These are phyloP conservation scores for Ophiosphaerella herpotricha DNA, from an alignment of 2,329 filamentous ascomycete genomes.

Conservation along the genomic window DNA sequence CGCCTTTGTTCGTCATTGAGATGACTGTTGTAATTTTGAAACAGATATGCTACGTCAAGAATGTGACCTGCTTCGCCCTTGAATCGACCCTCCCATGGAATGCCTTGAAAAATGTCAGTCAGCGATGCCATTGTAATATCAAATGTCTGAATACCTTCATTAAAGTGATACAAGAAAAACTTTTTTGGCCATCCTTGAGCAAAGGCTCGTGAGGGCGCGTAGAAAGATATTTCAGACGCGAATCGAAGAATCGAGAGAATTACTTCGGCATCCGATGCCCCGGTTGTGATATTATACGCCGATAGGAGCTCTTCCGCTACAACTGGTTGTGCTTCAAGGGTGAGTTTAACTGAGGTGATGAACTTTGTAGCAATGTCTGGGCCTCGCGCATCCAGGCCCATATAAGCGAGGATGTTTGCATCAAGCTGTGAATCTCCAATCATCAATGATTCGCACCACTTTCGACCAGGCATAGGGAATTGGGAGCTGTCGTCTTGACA, in stretches of 20 bases:
- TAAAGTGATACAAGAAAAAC: constrained; percentile 42
- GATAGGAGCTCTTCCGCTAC: constrained; percentile 34
- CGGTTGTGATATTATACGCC: constrained; percentile 47
- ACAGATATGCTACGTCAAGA: constrained; percentile 39
- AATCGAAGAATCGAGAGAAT: constrained; percentile 51
- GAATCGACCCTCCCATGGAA: constrained; percentile 41
- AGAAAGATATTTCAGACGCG: constrained; percentile 53
- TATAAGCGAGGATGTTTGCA: constrained; percentile 38
- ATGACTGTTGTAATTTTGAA: constrained; percentile 41
- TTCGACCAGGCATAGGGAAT: constrained; percentile 45
- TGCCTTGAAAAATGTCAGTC: too few relatives aligned
- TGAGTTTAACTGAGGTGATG: constrained; percentile 38
- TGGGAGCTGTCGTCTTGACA: constrained; percentile 27
- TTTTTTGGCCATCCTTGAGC: constrained; percentile 45
- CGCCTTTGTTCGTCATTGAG: constrained; percentile 27
- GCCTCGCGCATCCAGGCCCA: constrained; percentile 29
- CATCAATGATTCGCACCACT: constrained; percentile 54
- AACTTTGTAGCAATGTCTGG: constrained; percentile 43
- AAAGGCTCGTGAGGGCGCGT: constrained; percentile 49
- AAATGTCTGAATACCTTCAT: constrained; percentile 26
- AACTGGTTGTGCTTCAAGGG: constrained; percentile 26
- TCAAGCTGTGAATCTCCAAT: constrained; percentile 56
- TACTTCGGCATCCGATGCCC: constrained; percentile 48
- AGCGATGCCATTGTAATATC: too few relatives aligned
- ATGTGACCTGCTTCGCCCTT: constrained; percentile 42